Base-by-base conservation (phyloP, 305 asterid species). In the Nicotiana rustica region DNA sequence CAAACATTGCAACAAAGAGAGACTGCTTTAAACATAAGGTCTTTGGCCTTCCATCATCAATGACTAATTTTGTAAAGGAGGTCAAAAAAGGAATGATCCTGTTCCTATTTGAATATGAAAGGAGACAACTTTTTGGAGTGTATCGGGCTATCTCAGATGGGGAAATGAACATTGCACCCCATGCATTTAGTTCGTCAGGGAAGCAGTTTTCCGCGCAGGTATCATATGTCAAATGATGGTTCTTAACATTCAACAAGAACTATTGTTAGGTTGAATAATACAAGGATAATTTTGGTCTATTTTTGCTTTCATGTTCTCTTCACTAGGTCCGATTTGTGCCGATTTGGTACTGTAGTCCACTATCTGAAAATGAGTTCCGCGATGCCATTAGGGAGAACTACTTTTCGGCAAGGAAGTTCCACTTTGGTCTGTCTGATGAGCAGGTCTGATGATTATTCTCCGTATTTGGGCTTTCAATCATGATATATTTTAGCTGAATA, bases 71-170 rank as follows among this genome's bases (percentile, higher is more conserved):
- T 87, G 97, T 93, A 83, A 85, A 85, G 68, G 87, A 85, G 77
- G 83, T 93, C 76, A 95, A 91, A 90, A 85, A 82, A 76, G 98
- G 98, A 85, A 93, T 91, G 98, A 83, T 88, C 84, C 89, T 93
- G 82, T 95, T 95, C 91, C 90, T 95, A 80, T 92, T 95, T 87
- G 97, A 95, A 69, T 88, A 62, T 80, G 92, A 90, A 84, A 93
- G 67, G 82, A 85, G 98, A 83, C 89, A 91, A 77, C 91, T 95
- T 10, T 93, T 86, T 87, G 98, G 98, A 81, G 98, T 95, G 77
- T 95, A 84, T 89, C 90, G 60, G 90, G 98, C 98, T 61, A 83
- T 85, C 81, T 87, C 92, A 66, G 95, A 95, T 85, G 98, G 98
- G 19, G 89, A 85, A 84, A 83, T 90, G 84, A 91, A 93, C 84